These are phyloP conservation scores for Carnegiea gigantea DNA, from an alignment of 179 eudicot species.

Conservation along the genomic window DNA sequence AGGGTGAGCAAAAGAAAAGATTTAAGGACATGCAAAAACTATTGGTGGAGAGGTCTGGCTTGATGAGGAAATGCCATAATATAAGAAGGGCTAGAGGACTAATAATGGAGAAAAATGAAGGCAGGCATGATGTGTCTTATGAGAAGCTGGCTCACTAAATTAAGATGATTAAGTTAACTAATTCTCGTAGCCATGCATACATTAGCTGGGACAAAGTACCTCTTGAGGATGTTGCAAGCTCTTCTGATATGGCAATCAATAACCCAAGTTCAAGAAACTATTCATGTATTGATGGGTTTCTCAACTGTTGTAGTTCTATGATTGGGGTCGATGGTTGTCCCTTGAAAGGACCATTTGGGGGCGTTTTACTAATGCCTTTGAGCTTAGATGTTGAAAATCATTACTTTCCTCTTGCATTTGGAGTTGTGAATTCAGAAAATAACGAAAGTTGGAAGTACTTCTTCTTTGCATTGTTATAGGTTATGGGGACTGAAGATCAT, in stretches of 20 bases:
- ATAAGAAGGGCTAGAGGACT: too few species aligned
- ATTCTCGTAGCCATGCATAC: neutral
- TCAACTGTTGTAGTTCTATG: neutral
- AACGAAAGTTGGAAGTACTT: neutral
- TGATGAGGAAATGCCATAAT: too few species aligned
- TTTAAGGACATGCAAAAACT: too few species aligned
- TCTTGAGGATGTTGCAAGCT: neutral
- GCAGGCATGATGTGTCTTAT: neutral
- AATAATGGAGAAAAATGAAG: neutral
- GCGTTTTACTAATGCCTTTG: neutral
- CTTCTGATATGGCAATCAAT: too few species aligned
- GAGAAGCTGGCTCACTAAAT: neutral
- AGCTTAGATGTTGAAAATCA: neutral
- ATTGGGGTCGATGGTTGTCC: neutral
- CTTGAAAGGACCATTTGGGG: neutral
- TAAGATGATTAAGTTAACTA: neutral
- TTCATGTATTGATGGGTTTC: neutral
- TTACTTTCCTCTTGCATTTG: neutral
- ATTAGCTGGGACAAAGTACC: neutral
- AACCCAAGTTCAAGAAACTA: neutral
- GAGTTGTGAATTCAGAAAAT: neutral
- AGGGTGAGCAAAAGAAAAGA: too few species aligned
- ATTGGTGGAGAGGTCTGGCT: too few species aligned
- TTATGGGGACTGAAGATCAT: neutral
- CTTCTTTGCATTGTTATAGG: neutral